phyloP scores from a whole-genome alignment of 2,329 filamentous ascomycete genomes.

The Fusarium pininemorale region DNA sequence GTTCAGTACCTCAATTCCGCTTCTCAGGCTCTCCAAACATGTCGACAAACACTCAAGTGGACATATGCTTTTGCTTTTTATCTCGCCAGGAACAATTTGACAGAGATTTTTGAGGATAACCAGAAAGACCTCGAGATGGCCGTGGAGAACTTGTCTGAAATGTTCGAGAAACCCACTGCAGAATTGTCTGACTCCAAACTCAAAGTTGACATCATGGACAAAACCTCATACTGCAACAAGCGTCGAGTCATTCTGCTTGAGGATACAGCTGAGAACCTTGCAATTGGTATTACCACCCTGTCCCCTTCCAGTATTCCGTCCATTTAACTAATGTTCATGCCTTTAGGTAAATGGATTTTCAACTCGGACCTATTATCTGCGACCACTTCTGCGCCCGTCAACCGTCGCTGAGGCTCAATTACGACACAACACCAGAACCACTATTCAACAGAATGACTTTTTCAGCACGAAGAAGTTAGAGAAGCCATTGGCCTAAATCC shows the following conservation, averaged over 20 bases:
- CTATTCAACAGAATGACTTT: not conserved
- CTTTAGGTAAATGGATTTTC: constrained; percentile 58
- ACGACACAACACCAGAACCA: not conserved
- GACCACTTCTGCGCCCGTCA: constrained; percentile 35
- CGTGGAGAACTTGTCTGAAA: constrained; percentile 95
- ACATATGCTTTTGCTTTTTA: constrained; percentile 99
- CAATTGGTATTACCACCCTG: constrained; percentile 68
- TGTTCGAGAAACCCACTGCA: constrained; percentile 97
- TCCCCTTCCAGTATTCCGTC: not conserved
- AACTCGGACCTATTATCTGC: constrained; percentile 45
- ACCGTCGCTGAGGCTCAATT: constrained; percentile 27
- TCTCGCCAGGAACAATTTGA: constrained; percentile 92
- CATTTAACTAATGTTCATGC: constrained; percentile 36
- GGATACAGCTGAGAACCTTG: constrained; percentile 92
- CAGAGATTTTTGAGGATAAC: constrained; percentile 98
- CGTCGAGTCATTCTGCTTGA: constrained; percentile 88
- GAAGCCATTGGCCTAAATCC: not conserved
- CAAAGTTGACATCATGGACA: constrained; percentile 98
- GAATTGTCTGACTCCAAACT: constrained; percentile 87
- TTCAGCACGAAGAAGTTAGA: not conserved
- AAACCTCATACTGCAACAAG: constrained; percentile 96
- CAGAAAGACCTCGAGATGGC: constrained; percentile 98
- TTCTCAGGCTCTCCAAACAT: constrained; percentile 92
- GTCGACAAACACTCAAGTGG: constrained; percentile 99
- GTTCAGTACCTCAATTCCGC: constrained; percentile 96